Evolutionary conservation across 805 yeast genomes (phyloP), one percentile per base, ranked within the genome.

Genomic region (Candida tammaniensis): DNA sequence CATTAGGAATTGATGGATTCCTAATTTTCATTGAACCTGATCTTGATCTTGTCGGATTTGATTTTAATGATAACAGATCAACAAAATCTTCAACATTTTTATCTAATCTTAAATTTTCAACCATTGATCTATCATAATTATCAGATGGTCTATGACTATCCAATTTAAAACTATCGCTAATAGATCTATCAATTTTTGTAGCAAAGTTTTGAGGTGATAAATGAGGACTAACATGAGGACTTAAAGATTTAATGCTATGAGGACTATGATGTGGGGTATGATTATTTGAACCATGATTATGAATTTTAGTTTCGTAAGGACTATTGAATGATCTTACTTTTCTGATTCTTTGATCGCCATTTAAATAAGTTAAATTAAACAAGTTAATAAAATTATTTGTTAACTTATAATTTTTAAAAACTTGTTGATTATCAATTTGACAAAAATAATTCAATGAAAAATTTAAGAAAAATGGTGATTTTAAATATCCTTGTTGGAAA

Each of bases 361-460:
- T 15, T 11, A 34, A 34, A 24, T 28, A 34, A 12, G 21, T 20
- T 15, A 28, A 21, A 22, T 25, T 27, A 24, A 34, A 31, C 16
- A 33, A 24, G 17, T 28, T 34, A 3, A 38, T n/a, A 10, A 34
- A 34, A 8, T 32, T 33, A 18, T 34, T 38, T 16, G 48, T 40
- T 18, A 40, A 24, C 17, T 38, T 40, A 18, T 40, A 43, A 25
- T 31, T 34, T 13, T 17, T 33, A 24, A 40, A 40, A 7, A 40
- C 27, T 9, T 25, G 21, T 27, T 35, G 45, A 30, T 40, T 42
- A 27, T 52, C 55, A 27, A 49, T 44, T n/a, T 24, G 36, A 29
- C 57, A 51, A 10, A 47, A 39, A 27, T 40, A 43, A 21, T 35
- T 37, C 34, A 50, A 43, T 1, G 51, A 40, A 20, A 24, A 39